Base-by-base conservation (phyloP, 2,329 filamentous ascomycete species). In the Alternaria sp. region DNA sequence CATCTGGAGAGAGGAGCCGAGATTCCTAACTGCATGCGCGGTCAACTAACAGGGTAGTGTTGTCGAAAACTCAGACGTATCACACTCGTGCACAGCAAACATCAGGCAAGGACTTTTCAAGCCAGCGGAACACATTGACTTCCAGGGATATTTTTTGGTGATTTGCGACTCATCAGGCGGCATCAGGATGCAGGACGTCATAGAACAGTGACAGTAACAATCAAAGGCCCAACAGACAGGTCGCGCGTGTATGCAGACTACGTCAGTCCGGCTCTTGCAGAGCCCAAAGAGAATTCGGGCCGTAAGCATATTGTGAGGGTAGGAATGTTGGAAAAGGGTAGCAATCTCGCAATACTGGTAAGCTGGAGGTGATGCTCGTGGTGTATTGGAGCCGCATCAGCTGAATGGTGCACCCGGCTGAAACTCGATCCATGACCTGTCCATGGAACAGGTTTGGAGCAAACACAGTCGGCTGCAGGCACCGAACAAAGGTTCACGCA, bases 401-500 rank as follows among this genome's bases (percentile, higher is more conserved):
- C 58, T 71, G 71, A 69, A 66, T 71, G 65, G 58, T 36, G 40
- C 37, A 37, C 45, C 24, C 39, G 42, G 53, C 53, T 58, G 55
- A 51, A 56, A 51, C 46, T 33, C 37, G 21, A 28, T 29, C 31
- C 45, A 41, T 41, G 31, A 39, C 50, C 28, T 24, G 26, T 28
- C 2, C 1, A 39, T 34, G 36, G 40, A 23, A 14, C 54, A 33
- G 41, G 33, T 31, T 33, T 40, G 33, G 45, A 54, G 37, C 41
- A 54, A 40, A 31, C 54, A 37, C 45, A 29, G 44, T 36, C 57
- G 57, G 57, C 49, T 57, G 54, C 60, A 62, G 51, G 59, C 52
- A 62, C 59, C 58, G 60, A 69, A 65, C 64, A 54, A 69, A 64
- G 55, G 70, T 73, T 72, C 68, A 66, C 71, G 68, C 69, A 54